Evolutionary conservation across 192 early-diverging fungal species (phyloP).

Genomic region (Jimgerdemannia flammicorona): DNA sequence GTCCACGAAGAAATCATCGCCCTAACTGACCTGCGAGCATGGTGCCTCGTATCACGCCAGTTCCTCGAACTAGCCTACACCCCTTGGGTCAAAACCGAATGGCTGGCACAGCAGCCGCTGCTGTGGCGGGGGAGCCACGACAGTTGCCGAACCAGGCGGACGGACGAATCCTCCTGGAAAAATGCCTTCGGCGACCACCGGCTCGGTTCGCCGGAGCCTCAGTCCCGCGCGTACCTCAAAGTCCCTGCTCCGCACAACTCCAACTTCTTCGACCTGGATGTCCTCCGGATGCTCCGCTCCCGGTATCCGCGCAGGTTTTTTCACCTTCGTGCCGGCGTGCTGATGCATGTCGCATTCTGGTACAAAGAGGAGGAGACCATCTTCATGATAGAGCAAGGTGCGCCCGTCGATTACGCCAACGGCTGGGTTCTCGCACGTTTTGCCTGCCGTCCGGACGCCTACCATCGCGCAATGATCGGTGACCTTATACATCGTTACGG

Average conservation of each 20-base stretch:
- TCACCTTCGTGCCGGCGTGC: neutral
- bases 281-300: neutral
- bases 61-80: neutral
- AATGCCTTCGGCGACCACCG: no score
- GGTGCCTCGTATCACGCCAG: neutral
- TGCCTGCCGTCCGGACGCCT: neutral
- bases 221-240: neutral
- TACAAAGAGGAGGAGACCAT: neutral
- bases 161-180: no score
- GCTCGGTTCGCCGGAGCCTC: no score
- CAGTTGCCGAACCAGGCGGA: neutral
- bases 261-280: neutral
- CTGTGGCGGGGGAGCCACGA: neutral
- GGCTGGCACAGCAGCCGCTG: no score
- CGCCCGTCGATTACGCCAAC: neutral
- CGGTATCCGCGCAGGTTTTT: neutral
- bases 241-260: neutral
- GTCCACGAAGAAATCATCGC: neutral
- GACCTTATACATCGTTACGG: neutral
- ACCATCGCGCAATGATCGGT: neutral
- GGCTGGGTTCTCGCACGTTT: neutral
- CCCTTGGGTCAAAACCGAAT: no score
- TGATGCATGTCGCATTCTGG: neutral
- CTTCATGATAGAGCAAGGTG: neutral
- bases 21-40: neutral